These are phyloP conservation scores for Lophiostoma macrostomum DNA, from an alignment of 495 filamentous ascomycete genomes.

Conservation along the genomic window DNA sequence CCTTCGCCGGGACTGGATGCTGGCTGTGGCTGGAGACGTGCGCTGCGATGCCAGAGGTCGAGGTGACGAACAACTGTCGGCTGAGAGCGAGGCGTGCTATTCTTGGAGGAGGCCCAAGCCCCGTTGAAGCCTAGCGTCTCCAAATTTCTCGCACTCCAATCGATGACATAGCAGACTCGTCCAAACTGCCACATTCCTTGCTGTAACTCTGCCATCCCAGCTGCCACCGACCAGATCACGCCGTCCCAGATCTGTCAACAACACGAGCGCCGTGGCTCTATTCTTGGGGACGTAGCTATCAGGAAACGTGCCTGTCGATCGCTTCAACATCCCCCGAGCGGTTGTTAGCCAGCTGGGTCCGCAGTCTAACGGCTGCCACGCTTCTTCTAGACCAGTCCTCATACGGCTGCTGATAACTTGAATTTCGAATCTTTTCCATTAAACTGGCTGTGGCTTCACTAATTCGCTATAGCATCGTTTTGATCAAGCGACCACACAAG, in stretches of 20 bases:
- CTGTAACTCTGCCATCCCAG: constrained; percentile 6
- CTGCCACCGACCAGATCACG: constrained; percentile 5
- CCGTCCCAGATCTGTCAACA: too few species aligned
- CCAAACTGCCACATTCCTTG: constrained; percentile 4
- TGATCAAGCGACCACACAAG: too few species aligned
- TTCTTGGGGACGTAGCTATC: constrained; percentile 6
- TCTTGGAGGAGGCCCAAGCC: constrained; percentile 11
- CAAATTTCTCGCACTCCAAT: constrained; percentile 4
- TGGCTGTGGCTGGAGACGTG: constrained; percentile 12
- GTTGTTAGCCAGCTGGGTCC: too few species aligned
- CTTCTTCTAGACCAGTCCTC: neutral
- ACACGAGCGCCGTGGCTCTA: constrained; percentile 22
- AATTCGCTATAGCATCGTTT: neutral
- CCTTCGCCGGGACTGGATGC: too few species aligned
- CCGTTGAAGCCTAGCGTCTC: constrained; percentile 10
- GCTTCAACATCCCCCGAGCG: neutral
- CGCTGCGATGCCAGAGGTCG: neutral
- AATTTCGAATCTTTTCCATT: neutral
- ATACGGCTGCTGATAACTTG: constrained; percentile 6
- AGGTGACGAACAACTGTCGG: neutral
- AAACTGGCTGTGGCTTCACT: neutral
- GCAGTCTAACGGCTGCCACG: too few species aligned
- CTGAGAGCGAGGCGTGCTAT: constrained; percentile 5
- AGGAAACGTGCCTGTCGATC: neutral
- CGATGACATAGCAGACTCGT: constrained; percentile 12